Evolutionary conservation across 2,329 filamentous ascomycete species (phyloP).

Genomic region (Calonectria ilicicola): DNA sequence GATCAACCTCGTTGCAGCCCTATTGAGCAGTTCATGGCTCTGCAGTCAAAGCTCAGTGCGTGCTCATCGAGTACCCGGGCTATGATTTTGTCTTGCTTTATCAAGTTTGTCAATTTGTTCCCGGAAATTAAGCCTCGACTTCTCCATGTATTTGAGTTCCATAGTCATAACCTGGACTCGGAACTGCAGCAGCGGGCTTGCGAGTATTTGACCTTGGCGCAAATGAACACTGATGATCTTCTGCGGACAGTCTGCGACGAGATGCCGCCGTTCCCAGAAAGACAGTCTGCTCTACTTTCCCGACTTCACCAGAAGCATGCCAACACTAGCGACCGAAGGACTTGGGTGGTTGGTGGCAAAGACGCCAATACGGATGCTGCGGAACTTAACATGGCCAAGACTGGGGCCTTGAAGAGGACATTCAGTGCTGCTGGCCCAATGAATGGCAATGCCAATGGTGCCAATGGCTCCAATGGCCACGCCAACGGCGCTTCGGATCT

Average conservation of each 20-base stretch:
- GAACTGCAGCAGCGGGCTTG: slow-evolving; percentile 97
- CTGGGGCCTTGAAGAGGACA: slow-evolving; percentile 84
- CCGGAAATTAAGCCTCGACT: slow-evolving; percentile 98
- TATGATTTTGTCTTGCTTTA: slow-evolving; percentile 93
- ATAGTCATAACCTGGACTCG: slow-evolving; percentile 94
- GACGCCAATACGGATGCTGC: slow-evolving; percentile 87
- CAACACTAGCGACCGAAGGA: slow-evolving; percentile 92
- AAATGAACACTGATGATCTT: slow-evolving; percentile 88
- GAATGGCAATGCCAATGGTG: slow-evolving; percentile 61
- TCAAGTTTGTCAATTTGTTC: slow-evolving; percentile 98
- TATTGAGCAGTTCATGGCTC: slow-evolving; percentile 94
- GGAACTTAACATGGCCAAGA: slow-evolving; percentile 85
- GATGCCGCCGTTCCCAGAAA: slow-evolving; percentile 97
- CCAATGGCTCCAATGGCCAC: slow-evolving; percentile 64
- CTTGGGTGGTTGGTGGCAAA: slow-evolving; percentile 98
- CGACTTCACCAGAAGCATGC: slow-evolving; percentile 94
- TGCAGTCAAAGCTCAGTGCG: slow-evolving; percentile 89
- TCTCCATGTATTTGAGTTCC: slow-evolving; percentile 88
- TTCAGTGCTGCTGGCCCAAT: slow-evolving; percentile 73
- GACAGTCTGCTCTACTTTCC: slow-evolving; percentile 91
- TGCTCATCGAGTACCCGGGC: slow-evolving; percentile 91
- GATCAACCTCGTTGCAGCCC: slow-evolving; percentile 93
- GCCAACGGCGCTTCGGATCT: slow-evolving; percentile 73
- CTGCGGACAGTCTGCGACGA: slow-evolving; percentile 95
- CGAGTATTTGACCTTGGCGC: slow-evolving; percentile 91